Conservation (phyloP, 2,329 filamentous ascomycete species). For the Talaromyces amestolkiae region DNA sequence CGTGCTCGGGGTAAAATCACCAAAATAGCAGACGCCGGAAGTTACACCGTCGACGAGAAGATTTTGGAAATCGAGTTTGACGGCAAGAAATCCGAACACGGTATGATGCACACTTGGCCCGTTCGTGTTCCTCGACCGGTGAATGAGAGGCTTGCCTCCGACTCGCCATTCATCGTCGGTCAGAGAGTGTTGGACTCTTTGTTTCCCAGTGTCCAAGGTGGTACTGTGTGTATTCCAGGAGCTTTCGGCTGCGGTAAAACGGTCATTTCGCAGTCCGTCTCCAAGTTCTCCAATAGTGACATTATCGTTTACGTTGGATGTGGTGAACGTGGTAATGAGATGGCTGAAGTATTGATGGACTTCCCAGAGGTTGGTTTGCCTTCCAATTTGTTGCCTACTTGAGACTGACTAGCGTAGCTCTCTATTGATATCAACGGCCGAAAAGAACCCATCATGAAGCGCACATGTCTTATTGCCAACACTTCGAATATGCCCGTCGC, state of each 20-base stretch:
- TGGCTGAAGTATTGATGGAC: conserved; percentile 99
- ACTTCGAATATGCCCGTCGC: conserved; percentile 99
- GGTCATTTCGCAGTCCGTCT: conserved; percentile 96
- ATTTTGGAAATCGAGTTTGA: conserved; percentile 96
- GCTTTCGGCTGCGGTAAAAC: conserved; percentile 99
- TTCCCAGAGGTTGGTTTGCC: conserved; percentile 70
- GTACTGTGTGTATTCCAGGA: conserved; percentile 95
- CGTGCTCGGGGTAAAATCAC: conserved; percentile 89
- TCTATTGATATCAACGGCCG: conserved; percentile 91
- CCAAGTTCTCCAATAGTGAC: conserved; percentile 99
- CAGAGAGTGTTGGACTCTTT: conserved; percentile 95
- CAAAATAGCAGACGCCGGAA: conserved; percentile 81
- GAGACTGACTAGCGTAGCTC: conserved; percentile 51
- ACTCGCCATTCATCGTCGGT: conserved; percentile 90
- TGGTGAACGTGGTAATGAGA: conserved; percentile 96
- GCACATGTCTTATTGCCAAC: conserved; percentile 96
- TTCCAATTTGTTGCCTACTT: no score
- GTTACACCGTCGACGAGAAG: conserved; percentile 91
- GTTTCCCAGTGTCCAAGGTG: conserved; percentile 94
- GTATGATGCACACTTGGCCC: conserved; percentile 99
- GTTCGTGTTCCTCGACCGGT: conserved; percentile 92
- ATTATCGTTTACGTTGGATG: conserved; percentile 96
- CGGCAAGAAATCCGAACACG: conserved; percentile 87
- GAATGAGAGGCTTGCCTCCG: conserved; percentile 85
- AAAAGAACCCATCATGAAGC: conserved; percentile 99